phyloP scores from a whole-genome alignment of 2,329 filamentous ascomycete genomes.

The Pyrenochaeta sp. region DNA sequence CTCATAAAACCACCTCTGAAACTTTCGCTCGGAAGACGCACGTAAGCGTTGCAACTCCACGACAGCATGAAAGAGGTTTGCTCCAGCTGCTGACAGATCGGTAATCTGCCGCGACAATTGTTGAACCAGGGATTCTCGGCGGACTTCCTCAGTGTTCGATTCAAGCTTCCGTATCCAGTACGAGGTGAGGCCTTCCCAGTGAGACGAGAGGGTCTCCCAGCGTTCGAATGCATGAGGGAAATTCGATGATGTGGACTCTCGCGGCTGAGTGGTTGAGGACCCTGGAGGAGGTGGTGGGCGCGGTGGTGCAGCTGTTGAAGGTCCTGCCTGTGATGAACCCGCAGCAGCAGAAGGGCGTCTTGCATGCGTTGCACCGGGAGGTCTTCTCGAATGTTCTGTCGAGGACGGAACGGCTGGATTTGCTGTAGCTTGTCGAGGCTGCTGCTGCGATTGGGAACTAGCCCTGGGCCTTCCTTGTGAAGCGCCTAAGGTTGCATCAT shows the following conservation, averaged over 20 bases:
- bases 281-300: constrained; percentile 36
- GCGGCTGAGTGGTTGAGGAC: constrained; percentile 37
- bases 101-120: constrained; percentile 94
- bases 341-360: constrained; percentile 42
- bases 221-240: constrained; percentile 98
- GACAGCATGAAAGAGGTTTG: constrained; percentile 96
- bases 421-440: constrained; percentile 40
- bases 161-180: constrained; percentile 97
- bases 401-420: constrained; percentile 34
- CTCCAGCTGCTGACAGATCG: constrained; percentile 94
- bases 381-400: constrained; percentile 39
- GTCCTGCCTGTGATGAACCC: constrained; percentile 43
- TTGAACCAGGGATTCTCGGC: constrained; percentile 81
- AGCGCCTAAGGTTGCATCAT: constrained; percentile 36
- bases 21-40: constrained; percentile 95
- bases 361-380: constrained; percentile 41
- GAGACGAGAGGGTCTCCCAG: constrained; percentile 95
- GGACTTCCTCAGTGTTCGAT: constrained; percentile 86
- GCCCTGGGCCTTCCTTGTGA: constrained; percentile 43
- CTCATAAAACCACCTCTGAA: constrained; percentile 98
- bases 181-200: constrained; percentile 96
- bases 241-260: constrained; percentile 62
- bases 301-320: constrained; percentile 39
- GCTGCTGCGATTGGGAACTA: constrained; percentile 47
- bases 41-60: constrained; percentile 93